Conservation (phyloP, 23 red algal genomes). For the Chondrus crispus region DNA sequence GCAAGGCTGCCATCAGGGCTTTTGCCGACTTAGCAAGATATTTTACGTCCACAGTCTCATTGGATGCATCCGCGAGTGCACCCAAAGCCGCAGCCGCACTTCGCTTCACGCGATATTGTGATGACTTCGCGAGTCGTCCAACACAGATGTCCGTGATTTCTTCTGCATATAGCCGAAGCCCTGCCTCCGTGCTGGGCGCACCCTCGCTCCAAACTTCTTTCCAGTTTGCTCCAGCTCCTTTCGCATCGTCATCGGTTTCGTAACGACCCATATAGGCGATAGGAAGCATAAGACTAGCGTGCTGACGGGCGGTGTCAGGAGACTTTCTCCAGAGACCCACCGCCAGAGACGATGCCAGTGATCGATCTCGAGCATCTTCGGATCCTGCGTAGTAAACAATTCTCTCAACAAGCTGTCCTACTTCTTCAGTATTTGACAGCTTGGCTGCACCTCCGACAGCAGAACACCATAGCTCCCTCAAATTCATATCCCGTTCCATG, state of each 20-base stretch:
- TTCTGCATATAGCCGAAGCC: conserved; percentile 47
- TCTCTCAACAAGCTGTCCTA: conserved; percentile 23
- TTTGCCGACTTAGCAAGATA: conserved; percentile 30
- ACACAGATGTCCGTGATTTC: conserved; percentile 62
- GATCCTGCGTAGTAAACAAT: conserved; percentile 37
- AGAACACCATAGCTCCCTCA: conserved; percentile 55
- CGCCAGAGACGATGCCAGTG: conserved; percentile 50
- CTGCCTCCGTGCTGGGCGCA: conserved; percentile 48
- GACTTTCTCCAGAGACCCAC: conserved; percentile 43
- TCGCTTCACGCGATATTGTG: conserved; percentile 68
- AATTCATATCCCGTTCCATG: conserved; percentile 33
- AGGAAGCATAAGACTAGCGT: conserved; percentile 48
- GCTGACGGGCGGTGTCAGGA: conserved; percentile 60
- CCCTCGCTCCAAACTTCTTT: conserved; percentile 73
- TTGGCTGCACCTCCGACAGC: conserved; percentile 47
- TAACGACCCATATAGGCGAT: conserved; percentile 63
- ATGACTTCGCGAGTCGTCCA: conserved; percentile 24
- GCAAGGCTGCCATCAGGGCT: conserved; percentile 48
- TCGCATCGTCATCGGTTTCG: conserved; percentile 57
- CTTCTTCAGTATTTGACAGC: background rate
- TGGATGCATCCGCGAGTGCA: conserved; percentile 38
- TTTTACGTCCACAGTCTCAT: conserved; percentile 24
- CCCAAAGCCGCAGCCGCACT: conserved; percentile 59
- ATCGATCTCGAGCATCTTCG: conserved; percentile 37
- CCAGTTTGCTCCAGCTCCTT: conserved; percentile 57